Evolutionary conservation across 352 stramenopile species (phyloP).

Genomic region (Thraustochytrium sp.): DNA sequence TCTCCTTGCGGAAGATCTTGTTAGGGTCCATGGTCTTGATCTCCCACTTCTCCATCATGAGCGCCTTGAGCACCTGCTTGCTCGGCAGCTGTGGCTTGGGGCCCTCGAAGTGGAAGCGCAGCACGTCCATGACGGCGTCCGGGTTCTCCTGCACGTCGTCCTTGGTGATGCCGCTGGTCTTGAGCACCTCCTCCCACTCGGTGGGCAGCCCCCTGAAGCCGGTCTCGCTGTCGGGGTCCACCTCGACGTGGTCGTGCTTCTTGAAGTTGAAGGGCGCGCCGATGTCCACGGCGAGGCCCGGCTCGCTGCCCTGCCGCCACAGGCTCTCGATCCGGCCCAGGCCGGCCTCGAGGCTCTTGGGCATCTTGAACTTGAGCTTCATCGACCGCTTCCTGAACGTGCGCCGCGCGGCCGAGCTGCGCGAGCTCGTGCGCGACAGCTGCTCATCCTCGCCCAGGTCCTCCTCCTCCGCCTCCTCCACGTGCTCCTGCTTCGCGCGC

Average conservation of each 20-base stretch:
- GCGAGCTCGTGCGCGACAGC: neutral
- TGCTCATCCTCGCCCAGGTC: neutral
- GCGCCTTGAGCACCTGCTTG: conserved; percentile 40
- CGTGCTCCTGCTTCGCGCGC: too few relatives aligned
- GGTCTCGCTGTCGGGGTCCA: conserved; percentile 49
- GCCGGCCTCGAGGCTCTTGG: conserved; percentile 1
- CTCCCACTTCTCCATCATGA: conserved; percentile 47
- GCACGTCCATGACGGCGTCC: conserved; percentile 59
- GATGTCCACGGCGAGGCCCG: conserved; percentile 19
- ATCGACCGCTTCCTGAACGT: neutral
- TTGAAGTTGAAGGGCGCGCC: conserved; percentile 56
- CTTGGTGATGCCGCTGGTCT: conserved; percentile 62
- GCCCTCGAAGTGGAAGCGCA: conserved; percentile 63
- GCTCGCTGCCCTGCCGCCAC: neutral
- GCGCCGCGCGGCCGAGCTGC: neutral
- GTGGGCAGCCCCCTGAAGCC: conserved; percentile 59
- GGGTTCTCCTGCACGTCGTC: conserved; percentile 61
- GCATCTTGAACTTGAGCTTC: conserved; percentile 19
- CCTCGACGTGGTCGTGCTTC: conserved; percentile 56
- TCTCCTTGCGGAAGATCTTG: conserved; percentile 48
- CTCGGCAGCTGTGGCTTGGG: conserved; percentile 45
- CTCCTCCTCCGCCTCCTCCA: too few relatives aligned
- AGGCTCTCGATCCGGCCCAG: neutral
- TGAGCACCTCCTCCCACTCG: conserved; percentile 58
- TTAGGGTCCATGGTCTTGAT: conserved; percentile 56